Evolutionary conservation across 2,329 filamentous ascomycete genomes (phyloP).

Genomic region (Endocalyx cinctus): DNA sequence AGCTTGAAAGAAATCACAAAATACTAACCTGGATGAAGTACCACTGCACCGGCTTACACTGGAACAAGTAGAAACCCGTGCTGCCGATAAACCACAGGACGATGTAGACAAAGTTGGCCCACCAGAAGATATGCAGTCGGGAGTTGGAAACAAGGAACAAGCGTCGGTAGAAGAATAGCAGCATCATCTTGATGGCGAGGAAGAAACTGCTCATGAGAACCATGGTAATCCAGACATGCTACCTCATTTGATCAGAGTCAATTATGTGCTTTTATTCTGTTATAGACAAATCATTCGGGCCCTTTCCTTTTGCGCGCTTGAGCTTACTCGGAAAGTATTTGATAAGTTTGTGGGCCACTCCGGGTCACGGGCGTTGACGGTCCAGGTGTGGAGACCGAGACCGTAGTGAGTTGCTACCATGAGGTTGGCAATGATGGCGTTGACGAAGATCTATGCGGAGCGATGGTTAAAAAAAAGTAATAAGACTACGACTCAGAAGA

Average conservation of each 20-base stretch:
- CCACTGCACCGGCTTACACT: conserved; percentile 19
- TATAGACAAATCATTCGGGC: too few species aligned
- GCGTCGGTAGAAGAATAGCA: conserved; percentile 22
- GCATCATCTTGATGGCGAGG: conserved; percentile 18
- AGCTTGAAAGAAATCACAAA: too few species aligned
- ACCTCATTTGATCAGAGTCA: not conserved
- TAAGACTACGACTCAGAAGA: not conserved
- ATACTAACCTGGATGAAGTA: too few species aligned
- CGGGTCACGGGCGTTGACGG: conserved; percentile 14
- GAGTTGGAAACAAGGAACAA: conserved; percentile 17
- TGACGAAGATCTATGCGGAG: conserved; percentile 15
- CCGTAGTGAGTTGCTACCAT: conserved; percentile 21
- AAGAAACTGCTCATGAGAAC: conserved; percentile 22
- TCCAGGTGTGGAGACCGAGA: conserved; percentile 17
- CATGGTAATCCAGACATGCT: conserved; percentile 24
- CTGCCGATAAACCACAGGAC: conserved; percentile 20
- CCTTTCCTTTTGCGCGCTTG: too few species aligned
- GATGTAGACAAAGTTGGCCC: conserved; percentile 19
- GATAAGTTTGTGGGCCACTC: conserved; percentile 18
- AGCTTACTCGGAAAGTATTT: conserved; percentile 17
- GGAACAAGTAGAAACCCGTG: conserved; percentile 20
- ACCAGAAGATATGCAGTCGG: conserved; percentile 18
- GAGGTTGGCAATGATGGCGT: conserved; percentile 21
- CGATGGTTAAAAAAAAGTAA: conserved; percentile 6
- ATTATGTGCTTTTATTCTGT: too few species aligned